These are phyloP conservation scores for Chrysoporthe cubensis DNA, from an alignment of 2,329 filamentous ascomycete genomes.

Conservation along the genomic window DNA sequence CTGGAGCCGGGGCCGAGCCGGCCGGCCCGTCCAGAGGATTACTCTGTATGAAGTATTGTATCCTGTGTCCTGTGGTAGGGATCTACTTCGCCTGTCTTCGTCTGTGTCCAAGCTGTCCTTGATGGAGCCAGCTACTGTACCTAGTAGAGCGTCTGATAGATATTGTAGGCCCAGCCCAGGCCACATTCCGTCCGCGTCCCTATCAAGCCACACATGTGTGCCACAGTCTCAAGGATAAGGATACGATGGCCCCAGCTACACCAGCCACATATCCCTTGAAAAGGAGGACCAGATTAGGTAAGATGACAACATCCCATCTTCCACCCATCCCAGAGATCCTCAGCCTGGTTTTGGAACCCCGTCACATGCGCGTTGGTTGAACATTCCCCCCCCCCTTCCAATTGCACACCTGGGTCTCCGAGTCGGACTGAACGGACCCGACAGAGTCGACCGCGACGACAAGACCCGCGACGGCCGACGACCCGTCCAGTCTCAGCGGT, in stretches of 20 bases:
- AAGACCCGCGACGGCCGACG: neutral
- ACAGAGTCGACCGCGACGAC: neutral
- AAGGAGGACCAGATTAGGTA: constrained; percentile 1
- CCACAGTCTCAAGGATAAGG: neutral
- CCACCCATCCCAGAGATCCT: neutral
- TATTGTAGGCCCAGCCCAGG: too few species aligned
- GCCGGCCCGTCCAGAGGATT: too few species aligned
- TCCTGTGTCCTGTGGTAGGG: too few species aligned
- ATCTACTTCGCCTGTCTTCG: too few species aligned
- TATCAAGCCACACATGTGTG: neutral
- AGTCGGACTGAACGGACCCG: neutral
- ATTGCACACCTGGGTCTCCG: neutral
- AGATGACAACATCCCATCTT: constrained; percentile 29
- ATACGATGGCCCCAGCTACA: constrained; percentile 8
- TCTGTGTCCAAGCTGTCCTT: too few species aligned
- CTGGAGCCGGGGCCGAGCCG: too few species aligned
- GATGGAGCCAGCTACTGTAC: too few species aligned
- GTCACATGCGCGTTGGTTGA: constrained; percentile 5
- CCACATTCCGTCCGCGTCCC: too few species aligned
- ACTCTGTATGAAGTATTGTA: too few species aligned
- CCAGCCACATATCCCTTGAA: constrained; percentile 2
- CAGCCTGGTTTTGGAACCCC: constrained; percentile 8
- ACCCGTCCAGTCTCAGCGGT: neutral
- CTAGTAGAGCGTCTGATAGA: too few species aligned
- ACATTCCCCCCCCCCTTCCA: neutral